These are phyloP conservation scores for Kluyveromyces starmeri DNA, from an alignment of 805 yeast species.

Conservation along the genomic window DNA sequence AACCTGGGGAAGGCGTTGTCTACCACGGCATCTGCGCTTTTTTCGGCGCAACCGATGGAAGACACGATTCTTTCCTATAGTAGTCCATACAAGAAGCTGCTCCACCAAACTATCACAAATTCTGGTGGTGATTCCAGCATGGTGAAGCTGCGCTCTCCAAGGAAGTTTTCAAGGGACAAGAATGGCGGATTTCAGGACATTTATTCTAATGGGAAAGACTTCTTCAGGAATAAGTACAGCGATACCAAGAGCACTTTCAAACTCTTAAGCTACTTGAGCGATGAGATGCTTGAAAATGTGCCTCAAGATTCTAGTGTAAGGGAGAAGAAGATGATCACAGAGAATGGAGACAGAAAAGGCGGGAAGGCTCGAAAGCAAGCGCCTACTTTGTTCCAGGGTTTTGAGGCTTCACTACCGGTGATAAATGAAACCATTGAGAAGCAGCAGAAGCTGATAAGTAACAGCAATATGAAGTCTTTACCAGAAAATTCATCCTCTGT, in stretches of 20 bases:
- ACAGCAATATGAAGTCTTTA: slow-evolving; percentile 13
- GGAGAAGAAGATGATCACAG: slow-evolving; percentile 8
- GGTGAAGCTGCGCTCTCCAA: slow-evolving; percentile 6
- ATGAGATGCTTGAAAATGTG: slow-evolving; percentile 47
- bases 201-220: slow-evolving; percentile 30
- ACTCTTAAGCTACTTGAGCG: slow-evolving; percentile 48
- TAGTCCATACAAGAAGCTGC: slow-evolving; percentile 23
- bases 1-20: slow-evolving; percentile 41
- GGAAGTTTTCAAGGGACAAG: slow-evolving; percentile 5
- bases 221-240: slow-evolving; percentile 31
- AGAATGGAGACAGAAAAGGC: slow-evolving; percentile 10
- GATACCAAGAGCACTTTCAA: slow-evolving; percentile 36
- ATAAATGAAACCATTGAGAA: slow-evolving; percentile 35
- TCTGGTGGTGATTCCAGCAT: slow-evolving; percentile 14
- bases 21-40: slow-evolving; percentile 47
- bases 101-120: slow-evolving; percentile 22
- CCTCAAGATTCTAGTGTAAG: slow-evolving; percentile 29
- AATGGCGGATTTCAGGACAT: slow-evolving; percentile 20
- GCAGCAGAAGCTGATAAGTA: slow-evolving; percentile 19
- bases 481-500: slow-evolving; percentile 7
- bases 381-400: slow-evolving; percentile 62
- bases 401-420: slow-evolving; percentile 48
- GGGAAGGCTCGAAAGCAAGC: slow-evolving; percentile 12
- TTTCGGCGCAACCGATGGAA: slow-evolving; percentile 34
- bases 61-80: slow-evolving; percentile 27